These are phyloP conservation scores for Colletotrichum sp. DNA, from an alignment of 2,329 filamentous ascomycete genomes.

Conservation along the genomic window DNA sequence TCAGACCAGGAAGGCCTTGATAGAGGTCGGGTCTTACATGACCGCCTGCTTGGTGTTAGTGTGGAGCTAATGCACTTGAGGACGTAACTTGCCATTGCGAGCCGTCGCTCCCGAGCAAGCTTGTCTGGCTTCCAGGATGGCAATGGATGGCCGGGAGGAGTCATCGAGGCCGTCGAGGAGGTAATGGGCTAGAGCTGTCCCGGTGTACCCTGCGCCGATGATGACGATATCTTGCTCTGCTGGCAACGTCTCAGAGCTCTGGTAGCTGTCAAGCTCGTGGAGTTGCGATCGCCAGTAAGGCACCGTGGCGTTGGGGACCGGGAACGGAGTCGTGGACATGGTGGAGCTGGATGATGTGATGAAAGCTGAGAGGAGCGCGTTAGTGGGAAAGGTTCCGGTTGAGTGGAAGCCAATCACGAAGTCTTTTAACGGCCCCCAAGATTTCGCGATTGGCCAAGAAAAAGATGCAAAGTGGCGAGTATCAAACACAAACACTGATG, in stretches of 20 bases:
- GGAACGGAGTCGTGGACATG: neutral
- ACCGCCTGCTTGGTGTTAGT: neutral
- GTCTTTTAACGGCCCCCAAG: neutral
- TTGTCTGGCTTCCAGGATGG: slow-evolving; percentile 21
- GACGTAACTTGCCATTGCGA: neutral
- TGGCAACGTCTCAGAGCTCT: slow-evolving; percentile 12
- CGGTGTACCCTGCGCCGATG: slow-evolving; percentile 18
- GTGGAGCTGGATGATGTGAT: no score
- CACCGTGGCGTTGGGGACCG: neutral
- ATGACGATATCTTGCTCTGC: slow-evolving; percentile 17
- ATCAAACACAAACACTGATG: neutral
- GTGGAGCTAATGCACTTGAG: no score
- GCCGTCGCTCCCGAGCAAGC: slow-evolving; percentile 19
- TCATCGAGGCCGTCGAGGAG: neutral
- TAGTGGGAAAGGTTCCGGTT: neutral
- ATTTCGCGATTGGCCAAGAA: neutral
- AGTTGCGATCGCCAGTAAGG: slow-evolving; percentile 15
- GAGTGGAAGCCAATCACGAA: neutral
- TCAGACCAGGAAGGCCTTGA: neutral
- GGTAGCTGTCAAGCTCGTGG: slow-evolving; percentile 18
- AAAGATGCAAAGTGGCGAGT: neutral
- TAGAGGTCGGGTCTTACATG: slow-evolving; percentile 19
- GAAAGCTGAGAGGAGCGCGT: neutral
- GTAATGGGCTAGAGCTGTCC: slow-evolving; percentile 5
- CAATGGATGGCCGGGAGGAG: neutral